These are phyloP conservation scores for Boletus speciosus DNA, from an alignment of 768 basidiomycete genomes.

Conservation along the genomic window DNA sequence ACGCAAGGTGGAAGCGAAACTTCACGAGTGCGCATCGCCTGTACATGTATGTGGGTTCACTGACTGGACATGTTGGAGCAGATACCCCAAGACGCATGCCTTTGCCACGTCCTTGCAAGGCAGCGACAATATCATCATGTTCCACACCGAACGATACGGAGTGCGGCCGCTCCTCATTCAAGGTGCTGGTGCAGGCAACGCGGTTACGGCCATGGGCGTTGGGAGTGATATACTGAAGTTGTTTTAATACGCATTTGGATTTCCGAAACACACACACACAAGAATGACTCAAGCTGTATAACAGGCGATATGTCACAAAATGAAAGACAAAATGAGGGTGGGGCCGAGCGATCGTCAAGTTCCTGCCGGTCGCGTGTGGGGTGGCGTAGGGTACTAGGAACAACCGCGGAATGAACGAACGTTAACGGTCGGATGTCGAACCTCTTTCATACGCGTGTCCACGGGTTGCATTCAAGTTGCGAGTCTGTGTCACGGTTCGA, in stretches of 20 bases:
- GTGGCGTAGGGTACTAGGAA: background rate
- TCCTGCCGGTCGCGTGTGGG: background rate
- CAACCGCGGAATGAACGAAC: background rate
- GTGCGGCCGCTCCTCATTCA: conserved; percentile 88
- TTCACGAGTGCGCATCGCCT: conserved; percentile 66
- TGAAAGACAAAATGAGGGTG: background rate
- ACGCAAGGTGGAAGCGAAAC: conserved; percentile 71
- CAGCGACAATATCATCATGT: conserved; percentile 97
- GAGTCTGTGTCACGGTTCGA: background rate
- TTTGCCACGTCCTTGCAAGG: conserved; percentile 96
- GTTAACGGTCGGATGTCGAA: background rate
- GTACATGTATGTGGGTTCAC: background rate
- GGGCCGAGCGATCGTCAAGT: background rate
- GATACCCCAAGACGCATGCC: conserved; percentile 86
- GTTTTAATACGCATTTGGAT: conserved; percentile 19
- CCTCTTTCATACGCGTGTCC: background rate
- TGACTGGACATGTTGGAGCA: conserved; percentile 29
- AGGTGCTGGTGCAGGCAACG: conserved; percentile 96
- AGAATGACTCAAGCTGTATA: conserved; percentile 3
- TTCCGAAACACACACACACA: background rate
- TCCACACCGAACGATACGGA: conserved; percentile 91
- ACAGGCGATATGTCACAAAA: background rate
- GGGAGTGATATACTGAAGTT: conserved; percentile 77
- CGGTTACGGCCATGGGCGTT: conserved; percentile 98
- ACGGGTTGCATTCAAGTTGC: background rate